phyloP scores from a whole-genome alignment of 2,329 filamentous ascomycete species.

The Saccharata proteae region DNA sequence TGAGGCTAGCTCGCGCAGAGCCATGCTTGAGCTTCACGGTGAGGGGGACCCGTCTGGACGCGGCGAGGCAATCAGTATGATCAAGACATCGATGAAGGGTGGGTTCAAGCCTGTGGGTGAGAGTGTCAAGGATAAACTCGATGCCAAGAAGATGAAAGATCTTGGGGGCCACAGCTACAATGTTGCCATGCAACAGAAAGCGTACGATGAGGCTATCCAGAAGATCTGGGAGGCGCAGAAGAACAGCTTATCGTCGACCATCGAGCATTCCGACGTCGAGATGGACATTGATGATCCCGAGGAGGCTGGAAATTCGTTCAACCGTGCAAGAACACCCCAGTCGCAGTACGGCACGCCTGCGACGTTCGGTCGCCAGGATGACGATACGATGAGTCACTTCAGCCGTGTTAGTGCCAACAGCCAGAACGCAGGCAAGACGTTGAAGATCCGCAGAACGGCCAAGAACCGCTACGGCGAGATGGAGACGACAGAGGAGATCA shows the following conservation, averaged over 20 bases:
- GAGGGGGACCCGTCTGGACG: conserved; percentile 90
- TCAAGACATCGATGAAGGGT: conserved; percentile 97
- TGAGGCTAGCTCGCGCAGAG: conserved; percentile 84
- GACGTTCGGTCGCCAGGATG: conserved; percentile 45
- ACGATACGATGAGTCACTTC: conserved; percentile 51
- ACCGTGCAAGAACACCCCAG: conserved; percentile 47
- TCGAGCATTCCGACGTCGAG: conserved; percentile 65
- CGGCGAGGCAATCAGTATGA: conserved; percentile 90
- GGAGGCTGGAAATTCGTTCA: conserved; percentile 18
- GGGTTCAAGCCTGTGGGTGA: conserved; percentile 87
- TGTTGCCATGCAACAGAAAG: conserved; percentile 82
- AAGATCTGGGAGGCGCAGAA: conserved; percentile 89
- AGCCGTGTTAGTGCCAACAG: conserved; percentile 41
- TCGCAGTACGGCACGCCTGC: conserved; percentile 53
- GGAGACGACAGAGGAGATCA: conserved; percentile 44
- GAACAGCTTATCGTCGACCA: conserved; percentile 58
- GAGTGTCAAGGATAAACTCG: conserved; percentile 75
- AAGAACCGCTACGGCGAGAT: conserved; percentile 53
- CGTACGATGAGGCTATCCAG: conserved; percentile 83
- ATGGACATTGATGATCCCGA: conserved; percentile 47
- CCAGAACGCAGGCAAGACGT: conserved; percentile 50
- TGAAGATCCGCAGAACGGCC: conserved; percentile 62
- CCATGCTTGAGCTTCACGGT: conserved; percentile 90
- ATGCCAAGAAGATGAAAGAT: conserved; percentile 58
- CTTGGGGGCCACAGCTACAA: conserved; percentile 91